A percentile compares a stretch with the other conserved stretches of the same genome.
Evolutionary conservation across 2,329 filamentous ascomycete genomes (phyloP).

Genomic region (Fusarium guadeloupense): DNA sequence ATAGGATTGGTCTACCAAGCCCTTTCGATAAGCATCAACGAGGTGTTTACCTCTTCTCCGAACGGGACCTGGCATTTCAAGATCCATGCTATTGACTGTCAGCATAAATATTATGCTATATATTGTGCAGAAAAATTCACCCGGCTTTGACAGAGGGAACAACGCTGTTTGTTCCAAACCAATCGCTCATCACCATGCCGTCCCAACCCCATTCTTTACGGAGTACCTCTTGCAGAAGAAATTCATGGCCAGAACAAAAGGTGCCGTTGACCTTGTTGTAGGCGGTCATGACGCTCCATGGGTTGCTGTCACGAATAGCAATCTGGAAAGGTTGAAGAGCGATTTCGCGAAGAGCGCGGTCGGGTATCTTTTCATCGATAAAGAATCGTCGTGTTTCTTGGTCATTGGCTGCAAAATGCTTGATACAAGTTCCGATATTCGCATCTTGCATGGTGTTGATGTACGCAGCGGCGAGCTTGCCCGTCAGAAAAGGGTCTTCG

Average conservation of each 20-base stretch:
- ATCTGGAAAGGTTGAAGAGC: constrained; percentile 56
- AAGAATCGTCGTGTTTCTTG: constrained; percentile 27
- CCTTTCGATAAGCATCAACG: no score
- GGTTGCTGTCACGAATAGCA: constrained; percentile 50
- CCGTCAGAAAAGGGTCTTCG: no score
- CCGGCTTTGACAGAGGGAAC: constrained; percentile 45
- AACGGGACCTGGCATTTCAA: no score
- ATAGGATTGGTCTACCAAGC: no score
- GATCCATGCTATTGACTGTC: no score
- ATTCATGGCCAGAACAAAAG: constrained; percentile 52
- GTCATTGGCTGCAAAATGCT: constrained; percentile 55
- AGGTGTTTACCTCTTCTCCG: no score
- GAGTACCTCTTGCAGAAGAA: constrained; percentile 51
- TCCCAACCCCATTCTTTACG: constrained; percentile 56
- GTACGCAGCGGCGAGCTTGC: no score
- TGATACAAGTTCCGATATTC: constrained; percentile 51
- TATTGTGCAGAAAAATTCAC: no score
- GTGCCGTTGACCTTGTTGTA: constrained; percentile 57
- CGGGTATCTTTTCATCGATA: constrained; percentile 22
- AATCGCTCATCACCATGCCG: constrained; percentile 57
- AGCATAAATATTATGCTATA: no score
- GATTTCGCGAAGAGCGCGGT: constrained; percentile 42
- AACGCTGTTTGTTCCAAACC: constrained; percentile 47
- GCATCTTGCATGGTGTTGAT: no score
- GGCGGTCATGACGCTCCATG: constrained; percentile 54